Evolutionary conservation across 805 yeast species (phyloP).

Genomic region (Hagleromyces aurorensis): DNA sequence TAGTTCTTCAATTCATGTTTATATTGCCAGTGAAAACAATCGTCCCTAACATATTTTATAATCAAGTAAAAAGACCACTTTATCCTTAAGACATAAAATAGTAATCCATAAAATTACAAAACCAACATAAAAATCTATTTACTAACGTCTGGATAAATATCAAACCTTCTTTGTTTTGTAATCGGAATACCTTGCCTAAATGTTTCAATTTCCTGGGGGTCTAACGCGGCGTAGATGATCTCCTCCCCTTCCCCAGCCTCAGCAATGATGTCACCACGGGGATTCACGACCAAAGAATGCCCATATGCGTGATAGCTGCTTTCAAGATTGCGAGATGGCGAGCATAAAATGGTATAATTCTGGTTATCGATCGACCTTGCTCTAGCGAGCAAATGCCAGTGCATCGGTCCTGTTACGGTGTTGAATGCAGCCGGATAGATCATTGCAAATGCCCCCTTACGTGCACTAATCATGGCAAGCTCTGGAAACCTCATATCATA

Average conservation of each 20-base stretch:
- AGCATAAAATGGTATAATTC: constrained; percentile 65
- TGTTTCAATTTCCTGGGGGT: constrained; percentile 47
- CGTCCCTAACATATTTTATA: no score
- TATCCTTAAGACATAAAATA: no score
- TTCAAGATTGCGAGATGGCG: constrained; percentile 76
- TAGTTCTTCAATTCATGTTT: no score
- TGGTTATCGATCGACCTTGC: constrained; percentile 73
- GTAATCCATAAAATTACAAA: no score
- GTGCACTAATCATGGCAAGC: constrained; percentile 59
- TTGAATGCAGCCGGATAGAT: constrained; percentile 80
- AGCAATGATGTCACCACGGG: constrained; percentile 49
- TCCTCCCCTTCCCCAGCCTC: constrained; percentile 79
- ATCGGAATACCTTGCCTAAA: constrained; percentile 66
- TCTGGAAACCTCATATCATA: constrained; percentile 80
- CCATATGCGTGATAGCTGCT: constrained; percentile 58
- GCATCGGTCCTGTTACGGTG: constrained; percentile 77
- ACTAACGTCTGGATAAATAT: constrained; percentile 37
- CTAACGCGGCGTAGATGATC: constrained; percentile 65
- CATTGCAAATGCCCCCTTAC: constrained; percentile 66
- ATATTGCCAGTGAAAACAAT: no score
- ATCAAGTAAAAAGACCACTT: no score
- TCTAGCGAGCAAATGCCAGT: constrained; percentile 70
- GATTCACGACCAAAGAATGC: constrained; percentile 57
- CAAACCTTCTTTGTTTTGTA: constrained; percentile 62
- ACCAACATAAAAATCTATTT: no score